Base-by-base conservation (phyloP, 2,329 filamentous ascomycete species). In the Phoma sp. region DNA sequence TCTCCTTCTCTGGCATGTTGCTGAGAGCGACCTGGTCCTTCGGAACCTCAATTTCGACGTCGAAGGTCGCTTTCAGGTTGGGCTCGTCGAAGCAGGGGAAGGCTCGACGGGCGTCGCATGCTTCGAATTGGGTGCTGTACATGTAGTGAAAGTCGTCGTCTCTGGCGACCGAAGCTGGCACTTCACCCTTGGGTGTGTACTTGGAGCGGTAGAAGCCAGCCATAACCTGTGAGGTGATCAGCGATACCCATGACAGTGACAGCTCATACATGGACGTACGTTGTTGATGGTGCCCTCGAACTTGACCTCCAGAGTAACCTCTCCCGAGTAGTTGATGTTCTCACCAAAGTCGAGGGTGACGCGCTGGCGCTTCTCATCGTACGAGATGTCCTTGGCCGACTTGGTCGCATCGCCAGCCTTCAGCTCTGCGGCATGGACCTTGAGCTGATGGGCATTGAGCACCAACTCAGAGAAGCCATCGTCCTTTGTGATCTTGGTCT, bases 81-180 rank as follows among this genome's bases (percentile, higher is more conserved):
- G 95, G 95, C 80, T 99, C 95, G 72, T 99, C 95, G 71, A 98
- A 98, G 80, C 95, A 99, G 43, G 95, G 95, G 78, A 99, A 97
- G 8, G 95, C 94, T 64, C 93, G 85, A 62, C 95, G 89, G 58
- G 95, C 95, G 78, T 99, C 95, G 71, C 92, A 96, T 40, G 93
- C 89, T 81, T 99, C 95, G 72, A 99, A 99, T 75, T 99, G 95
- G 43, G 95, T 99, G 80, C 91, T 96, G 76, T 96, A 86, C 84
- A 81, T 88, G 84, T 77, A 86, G 72, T 87, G 80, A 65, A 84
- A 81, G 50, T 87, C 84, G 43, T 80, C 82, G 54, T 87, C 92
- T 70, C 83, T 89, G 25, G 92, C 90, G 1, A 96, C 92, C 12
- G 91, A 92, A 37, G 87, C 80, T 43, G 90, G 84, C 6, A 92